phyloP scores from a whole-genome alignment of 2,329 filamentous ascomycete species.

The Ophiostoma angusticollis region DNA sequence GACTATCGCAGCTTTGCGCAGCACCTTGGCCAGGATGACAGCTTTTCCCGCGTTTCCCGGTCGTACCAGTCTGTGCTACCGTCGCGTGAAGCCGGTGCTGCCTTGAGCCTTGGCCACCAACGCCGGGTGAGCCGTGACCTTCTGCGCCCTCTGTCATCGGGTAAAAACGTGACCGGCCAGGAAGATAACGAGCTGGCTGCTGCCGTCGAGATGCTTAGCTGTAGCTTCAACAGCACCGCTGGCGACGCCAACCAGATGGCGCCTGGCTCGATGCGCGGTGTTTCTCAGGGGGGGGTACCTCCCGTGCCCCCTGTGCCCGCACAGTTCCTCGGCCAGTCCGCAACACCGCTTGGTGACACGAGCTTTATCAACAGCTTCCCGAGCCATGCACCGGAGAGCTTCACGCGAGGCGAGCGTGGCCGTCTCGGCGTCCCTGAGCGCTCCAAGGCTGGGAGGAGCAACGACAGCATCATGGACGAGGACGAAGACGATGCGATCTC shows the following conservation, averaged over 20 bases:
- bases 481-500: slow-evolving; percentile 51
- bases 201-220: slow-evolving; percentile 79
- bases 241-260: slow-evolving; percentile 48
- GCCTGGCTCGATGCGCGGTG: slow-evolving; percentile 20
- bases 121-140: slow-evolving; percentile 61
- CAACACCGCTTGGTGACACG: slow-evolving; percentile 39
- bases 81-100: neutral
- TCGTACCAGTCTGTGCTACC: slow-evolving; percentile 63
- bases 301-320: slow-evolving; percentile 79
- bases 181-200: slow-evolving; percentile 82
- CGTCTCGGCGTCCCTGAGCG: slow-evolving; percentile 27
- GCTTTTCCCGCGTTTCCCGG: slow-evolving; percentile 44
- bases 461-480: slow-evolving; percentile 51
- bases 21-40: neutral
- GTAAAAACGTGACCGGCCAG: slow-evolving; percentile 59
- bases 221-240: slow-evolving; percentile 69
- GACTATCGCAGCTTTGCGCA: slow-evolving; percentile 41
- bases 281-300: slow-evolving; percentile 65
- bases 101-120: slow-evolving; percentile 18
- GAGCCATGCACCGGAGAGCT: slow-evolving; percentile 49
- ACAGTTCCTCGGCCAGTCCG: slow-evolving; percentile 52
- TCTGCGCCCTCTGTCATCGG: slow-evolving; percentile 65
- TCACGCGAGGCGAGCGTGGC: slow-evolving; percentile 43
- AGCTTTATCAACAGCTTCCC: slow-evolving; percentile 53
- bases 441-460: slow-evolving; percentile 55